Conservation (phyloP, 1,284 basidiomycete species). For the Gymnopus androsaceus region DNA sequence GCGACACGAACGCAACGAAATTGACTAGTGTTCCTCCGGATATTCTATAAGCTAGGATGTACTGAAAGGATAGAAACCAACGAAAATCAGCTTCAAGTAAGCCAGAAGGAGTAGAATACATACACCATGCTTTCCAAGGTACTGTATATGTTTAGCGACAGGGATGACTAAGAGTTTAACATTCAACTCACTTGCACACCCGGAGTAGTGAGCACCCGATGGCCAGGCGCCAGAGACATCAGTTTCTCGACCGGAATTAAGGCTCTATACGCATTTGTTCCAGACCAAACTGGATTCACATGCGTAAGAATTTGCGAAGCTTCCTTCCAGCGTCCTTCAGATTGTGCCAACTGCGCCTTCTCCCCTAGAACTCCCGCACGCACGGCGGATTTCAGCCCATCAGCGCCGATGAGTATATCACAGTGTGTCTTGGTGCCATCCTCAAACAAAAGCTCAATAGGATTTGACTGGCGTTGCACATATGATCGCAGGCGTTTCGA, state of each 20-base stretch:
- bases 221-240: constrained; percentile 33
- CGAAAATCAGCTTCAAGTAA: neutral
- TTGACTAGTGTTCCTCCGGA: constrained; percentile 31
- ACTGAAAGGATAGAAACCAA: constrained; percentile 19
- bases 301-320: constrained; percentile 23
- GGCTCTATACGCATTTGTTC: constrained; percentile 40
- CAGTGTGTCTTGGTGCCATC: constrained; percentile 41
- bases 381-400: constrained; percentile 53
- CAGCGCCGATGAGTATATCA: constrained; percentile 50
- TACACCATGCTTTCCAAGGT: constrained; percentile 39
- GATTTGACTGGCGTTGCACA: constrained; percentile 36
- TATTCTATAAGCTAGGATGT: constrained; percentile 31
- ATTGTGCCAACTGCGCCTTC: constrained; percentile 22
- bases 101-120: constrained; percentile 9
- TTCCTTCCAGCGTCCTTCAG: constrained; percentile 18
- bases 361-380: constrained; percentile 42
- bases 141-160: constrained; percentile 25
- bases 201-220: constrained; percentile 31
- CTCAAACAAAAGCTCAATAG: constrained; percentile 43
- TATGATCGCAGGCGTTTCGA: constrained; percentile 52
- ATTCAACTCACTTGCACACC: constrained; percentile 26
- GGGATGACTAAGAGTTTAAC: neutral
- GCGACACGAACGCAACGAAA: constrained; percentile 31
- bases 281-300: constrained; percentile 44
- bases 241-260: constrained; percentile 39